phyloP scores from a whole-genome alignment of 768 basidiomycete genomes.

The Trametes meyenii region DNA sequence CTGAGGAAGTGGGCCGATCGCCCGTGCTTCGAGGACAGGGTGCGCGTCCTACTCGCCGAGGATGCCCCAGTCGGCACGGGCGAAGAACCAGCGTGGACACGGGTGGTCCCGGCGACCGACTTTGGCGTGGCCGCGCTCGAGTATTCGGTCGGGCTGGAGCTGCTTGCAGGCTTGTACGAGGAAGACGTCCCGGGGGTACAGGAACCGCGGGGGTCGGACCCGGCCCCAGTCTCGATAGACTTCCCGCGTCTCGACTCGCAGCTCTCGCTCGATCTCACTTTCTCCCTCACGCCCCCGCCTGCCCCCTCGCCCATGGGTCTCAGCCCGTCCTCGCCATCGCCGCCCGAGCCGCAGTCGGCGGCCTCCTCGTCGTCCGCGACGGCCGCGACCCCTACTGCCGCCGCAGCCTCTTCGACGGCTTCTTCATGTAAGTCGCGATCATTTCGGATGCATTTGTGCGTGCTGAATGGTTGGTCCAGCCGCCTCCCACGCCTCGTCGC shows the following conservation, averaged over 20 bases:
- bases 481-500: conserved; percentile 23
- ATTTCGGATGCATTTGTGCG: neutral
- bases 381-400: neutral
- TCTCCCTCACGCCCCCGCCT: conserved; percentile 16
- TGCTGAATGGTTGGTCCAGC: conserved; percentile 3
- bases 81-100: conserved; percentile 38
- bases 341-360: conserved; percentile 3
- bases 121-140: conserved; percentile 73
- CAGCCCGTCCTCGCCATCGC: conserved; percentile 8
- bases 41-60: conserved; percentile 53
- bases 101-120: conserved; percentile 46
- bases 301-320: conserved; percentile 13
- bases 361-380: conserved; percentile 16
- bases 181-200: conserved; percentile 26
- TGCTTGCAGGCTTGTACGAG: conserved; percentile 55
- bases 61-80: conserved; percentile 10
- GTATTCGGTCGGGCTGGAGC: conserved; percentile 67
- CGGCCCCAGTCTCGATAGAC: conserved; percentile 12
- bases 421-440: conserved; percentile 7
- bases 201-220: conserved; percentile 10
- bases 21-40: conserved; percentile 76
- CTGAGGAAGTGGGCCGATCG: conserved; percentile 71
- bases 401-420: neutral
- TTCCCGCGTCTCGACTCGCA: conserved; percentile 22
- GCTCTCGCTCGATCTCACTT: conserved; percentile 7